These are phyloP conservation scores for Eucalyptus pumila DNA, from an alignment of 345 rosid genomes.

Conservation along the genomic window DNA sequence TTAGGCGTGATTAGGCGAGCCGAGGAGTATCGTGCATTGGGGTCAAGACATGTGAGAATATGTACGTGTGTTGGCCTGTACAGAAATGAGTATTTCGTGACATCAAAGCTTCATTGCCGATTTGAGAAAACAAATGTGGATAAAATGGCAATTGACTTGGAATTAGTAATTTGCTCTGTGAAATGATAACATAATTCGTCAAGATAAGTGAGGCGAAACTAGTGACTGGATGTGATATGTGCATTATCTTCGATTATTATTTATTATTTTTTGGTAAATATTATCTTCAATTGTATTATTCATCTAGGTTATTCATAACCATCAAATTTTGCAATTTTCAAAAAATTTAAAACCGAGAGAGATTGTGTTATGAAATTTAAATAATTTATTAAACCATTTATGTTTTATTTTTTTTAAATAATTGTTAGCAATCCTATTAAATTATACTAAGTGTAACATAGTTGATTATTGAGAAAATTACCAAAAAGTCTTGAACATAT, in stretches of 20 bases:
- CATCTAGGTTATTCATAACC: too few relatives aligned
- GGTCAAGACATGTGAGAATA: background rate
- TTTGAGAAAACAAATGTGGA: background rate
- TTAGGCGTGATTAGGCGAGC: background rate
- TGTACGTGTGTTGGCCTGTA: too few relatives aligned
- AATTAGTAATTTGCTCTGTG: background rate
- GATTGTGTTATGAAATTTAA: background rate
- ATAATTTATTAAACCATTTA: background rate
- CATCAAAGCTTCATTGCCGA: accelerated
- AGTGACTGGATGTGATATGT: accelerated
- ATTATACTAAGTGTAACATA: background rate
- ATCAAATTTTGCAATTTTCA: background rate
- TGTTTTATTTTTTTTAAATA: background rate
- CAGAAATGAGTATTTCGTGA: accelerated
- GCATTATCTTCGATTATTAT: background rate
- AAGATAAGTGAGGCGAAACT: accelerated
- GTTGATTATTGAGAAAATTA: background rate
- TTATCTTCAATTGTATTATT: background rate
- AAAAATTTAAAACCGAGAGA: too few relatives aligned
- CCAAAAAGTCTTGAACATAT: too few relatives aligned
- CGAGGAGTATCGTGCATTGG: background rate
- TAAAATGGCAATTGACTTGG: background rate
- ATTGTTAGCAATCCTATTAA: background rate
- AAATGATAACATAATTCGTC: background rate
- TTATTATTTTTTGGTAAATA: too few relatives aligned